A percentile compares a stretch with the other conserved stretches of the same genome.
Evolutionary conservation across 2,329 filamentous ascomycete species (phyloP).

Genomic region (Fusarium tanahbumbuense): DNA sequence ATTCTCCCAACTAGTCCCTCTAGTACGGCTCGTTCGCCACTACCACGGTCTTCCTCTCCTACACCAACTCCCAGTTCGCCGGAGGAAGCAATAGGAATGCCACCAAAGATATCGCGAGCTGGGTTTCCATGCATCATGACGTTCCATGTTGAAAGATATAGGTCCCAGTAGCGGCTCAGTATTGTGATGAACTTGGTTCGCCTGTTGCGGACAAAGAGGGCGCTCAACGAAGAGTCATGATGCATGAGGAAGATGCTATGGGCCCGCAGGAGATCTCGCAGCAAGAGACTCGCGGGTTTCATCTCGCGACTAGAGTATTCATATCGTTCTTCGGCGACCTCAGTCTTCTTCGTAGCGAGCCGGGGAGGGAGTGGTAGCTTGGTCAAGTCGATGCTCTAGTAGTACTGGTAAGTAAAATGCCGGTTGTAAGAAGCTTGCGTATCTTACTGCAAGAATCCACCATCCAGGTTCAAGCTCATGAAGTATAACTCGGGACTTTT

Average conservation of each 20-base stretch:
- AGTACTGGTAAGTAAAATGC: slow-evolving; percentile 10
- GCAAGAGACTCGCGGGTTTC: slow-evolving; percentile 80
- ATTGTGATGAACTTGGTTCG: slow-evolving; percentile 77
- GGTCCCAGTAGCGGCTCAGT: slow-evolving; percentile 84
- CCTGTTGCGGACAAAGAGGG: slow-evolving; percentile 72
- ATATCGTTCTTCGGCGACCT: slow-evolving; percentile 59
- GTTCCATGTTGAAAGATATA: slow-evolving; percentile 80
- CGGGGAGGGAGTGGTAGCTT: slow-evolving; percentile 72
- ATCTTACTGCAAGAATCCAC: slow-evolving; percentile 91
- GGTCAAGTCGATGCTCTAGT: slow-evolving; percentile 76
- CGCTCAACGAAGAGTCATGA: slow-evolving; percentile 79
- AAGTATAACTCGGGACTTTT: slow-evolving; percentile 85
- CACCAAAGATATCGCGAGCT: slow-evolving; percentile 79
- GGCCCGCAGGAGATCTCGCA: slow-evolving; percentile 84
- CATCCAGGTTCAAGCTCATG: slow-evolving; percentile 90
- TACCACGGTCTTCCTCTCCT: slow-evolving; percentile 94
- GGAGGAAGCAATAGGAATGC: slow-evolving; percentile 87
- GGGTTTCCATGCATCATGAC: slow-evolving; percentile 92
- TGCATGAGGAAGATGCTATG: slow-evolving; percentile 89
- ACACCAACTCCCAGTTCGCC: slow-evolving; percentile 95
- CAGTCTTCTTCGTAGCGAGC: slow-evolving; percentile 55
- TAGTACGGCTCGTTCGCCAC: slow-evolving; percentile 90
- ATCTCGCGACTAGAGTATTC: slow-evolving; percentile 94
- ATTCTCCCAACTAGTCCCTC: slow-evolving; percentile 86
- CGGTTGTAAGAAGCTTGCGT: not conserved